Percentiles rank a stretch among this genome's conserved stretches.
Conservation (phyloP, 257 asterid species). For the Solanum pennellii region DNA sequence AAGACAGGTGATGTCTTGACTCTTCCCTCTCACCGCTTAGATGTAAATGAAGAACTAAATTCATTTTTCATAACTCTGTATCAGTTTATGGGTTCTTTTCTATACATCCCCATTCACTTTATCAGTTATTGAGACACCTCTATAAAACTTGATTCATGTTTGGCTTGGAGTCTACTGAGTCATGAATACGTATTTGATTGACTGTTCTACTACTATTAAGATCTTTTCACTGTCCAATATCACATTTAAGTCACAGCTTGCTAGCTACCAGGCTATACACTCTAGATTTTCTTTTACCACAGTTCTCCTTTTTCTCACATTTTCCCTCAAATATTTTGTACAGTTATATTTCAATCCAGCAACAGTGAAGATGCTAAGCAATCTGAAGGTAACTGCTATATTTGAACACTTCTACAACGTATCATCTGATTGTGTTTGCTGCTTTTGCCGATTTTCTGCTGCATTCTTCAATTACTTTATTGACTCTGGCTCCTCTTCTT, state of each 20-base stretch:
- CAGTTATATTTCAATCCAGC: conserved; percentile 98
- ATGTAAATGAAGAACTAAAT: neutral
- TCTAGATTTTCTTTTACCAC: neutral
- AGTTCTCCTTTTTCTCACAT: neutral
- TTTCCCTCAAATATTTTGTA: neutral
- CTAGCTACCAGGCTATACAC: neutral
- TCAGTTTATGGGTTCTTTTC: neutral
- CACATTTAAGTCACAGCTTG: neutral
- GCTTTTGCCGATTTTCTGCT: neutral
- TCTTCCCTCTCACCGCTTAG: neutral
- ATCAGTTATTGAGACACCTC: neutral
- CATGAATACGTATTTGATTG: neutral
- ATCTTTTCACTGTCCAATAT: neutral
- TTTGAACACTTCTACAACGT: neutral
- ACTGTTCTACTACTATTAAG: neutral
- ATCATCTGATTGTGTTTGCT: neutral
- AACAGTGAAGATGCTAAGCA: conserved; percentile 99
- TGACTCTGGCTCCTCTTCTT: neutral
- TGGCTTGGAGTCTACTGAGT: neutral
- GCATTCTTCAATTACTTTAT: neutral
- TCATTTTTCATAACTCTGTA: neutral
- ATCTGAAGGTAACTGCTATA: conserved; percentile 63
- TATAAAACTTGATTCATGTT: neutral
- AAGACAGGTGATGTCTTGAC: neutral
- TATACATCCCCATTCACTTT: neutral